Evolutionary conservation across 2,329 filamentous ascomycete genomes (phyloP), one percentile per base, ranked within the genome.

Genomic region (Dactylella cylindrospora): DNA sequence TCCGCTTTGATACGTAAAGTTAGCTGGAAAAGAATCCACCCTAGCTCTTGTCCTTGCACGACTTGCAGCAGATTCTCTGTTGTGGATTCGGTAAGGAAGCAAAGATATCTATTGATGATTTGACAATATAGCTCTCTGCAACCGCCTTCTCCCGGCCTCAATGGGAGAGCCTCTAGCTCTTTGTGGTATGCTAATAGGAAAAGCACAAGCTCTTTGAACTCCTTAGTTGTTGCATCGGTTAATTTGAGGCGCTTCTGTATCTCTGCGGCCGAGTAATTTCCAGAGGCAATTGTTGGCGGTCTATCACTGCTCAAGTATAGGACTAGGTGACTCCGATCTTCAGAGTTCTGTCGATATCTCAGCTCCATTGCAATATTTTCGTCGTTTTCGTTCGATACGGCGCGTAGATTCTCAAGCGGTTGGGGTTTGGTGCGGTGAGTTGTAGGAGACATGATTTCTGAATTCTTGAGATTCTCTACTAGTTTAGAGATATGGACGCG

Each of bases 11-110:
- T 19, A 4, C 13, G 15, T 3, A 57, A 17, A 2, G 22, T 33
- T 2, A 57, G 25, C 7, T 57, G 43, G 15, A 49, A 57, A 2
- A 49, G n/a, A 2, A 57, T 20, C 45, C 46, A 51, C 12, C 38
- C 20, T 12, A 53, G n/a, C 15, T 53, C 39, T 2, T 38, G 29
- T 9, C 31, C 39, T 8, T 44, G 22, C 15, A 33, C 19, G 5
- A 3, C 4, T 4, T n/a, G 9, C 12, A 35, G 36, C 4, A 52
- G 22, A 2, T 36, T 15, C 6, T 26, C 20, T 2, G 3, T 26
- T 12, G 7, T 38, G 4, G 35, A 3, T 3, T 19, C 13, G 10
- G 13, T 23, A 2, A 53, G 8, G 13, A 51, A 45, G 4, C 6
- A 6, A 5, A 52, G 32, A 13, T 44, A 60, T 0, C 1, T 2